Evolutionary conservation across 2,329 filamentous ascomycete genomes (phyloP).

Genomic region (Claviceps sp.): DNA sequence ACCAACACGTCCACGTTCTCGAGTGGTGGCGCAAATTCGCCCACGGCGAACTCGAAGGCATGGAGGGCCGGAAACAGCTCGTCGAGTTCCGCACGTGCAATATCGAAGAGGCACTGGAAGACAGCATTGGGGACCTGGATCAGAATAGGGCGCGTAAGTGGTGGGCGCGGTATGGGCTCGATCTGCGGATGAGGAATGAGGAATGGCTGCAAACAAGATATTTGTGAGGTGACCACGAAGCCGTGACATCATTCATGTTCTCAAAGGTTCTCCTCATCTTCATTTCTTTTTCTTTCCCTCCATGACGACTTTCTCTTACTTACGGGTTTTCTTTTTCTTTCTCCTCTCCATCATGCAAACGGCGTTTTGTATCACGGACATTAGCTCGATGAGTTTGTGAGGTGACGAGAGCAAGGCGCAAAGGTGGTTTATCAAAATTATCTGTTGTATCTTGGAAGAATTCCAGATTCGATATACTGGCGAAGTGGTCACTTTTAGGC

Average conservation of each 20-base stretch:
- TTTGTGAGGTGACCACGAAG: constrained; percentile 9
- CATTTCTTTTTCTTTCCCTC: no score
- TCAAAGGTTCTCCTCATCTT: no score
- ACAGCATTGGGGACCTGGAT: constrained; percentile 51
- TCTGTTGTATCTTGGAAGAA: no score
- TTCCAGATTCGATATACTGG: no score
- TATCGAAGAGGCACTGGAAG: constrained; percentile 87
- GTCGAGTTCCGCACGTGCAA: constrained; percentile 94
- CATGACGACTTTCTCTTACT: no score
- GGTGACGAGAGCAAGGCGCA: not conserved
- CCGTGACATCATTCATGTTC: no score
- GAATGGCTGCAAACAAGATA: constrained; percentile 82
- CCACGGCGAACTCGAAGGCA: constrained; percentile 38
- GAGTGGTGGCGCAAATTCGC: constrained; percentile 82
- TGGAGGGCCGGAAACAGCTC: constrained; percentile 43
- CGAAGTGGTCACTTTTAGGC: no score
- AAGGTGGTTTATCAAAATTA: not conserved
- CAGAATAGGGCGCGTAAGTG: constrained; percentile 64
- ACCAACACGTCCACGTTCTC: constrained; percentile 69
- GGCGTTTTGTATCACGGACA: no score
- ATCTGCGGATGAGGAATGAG: constrained; percentile 67
- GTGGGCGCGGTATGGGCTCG: constrained; percentile 80
- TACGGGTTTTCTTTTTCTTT: no score
- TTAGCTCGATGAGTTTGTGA: no score
- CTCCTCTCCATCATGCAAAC: no score